Evolutionary conservation across 352 stramenopile species (phyloP).

Genomic region (Phytophthora foliorum): DNA sequence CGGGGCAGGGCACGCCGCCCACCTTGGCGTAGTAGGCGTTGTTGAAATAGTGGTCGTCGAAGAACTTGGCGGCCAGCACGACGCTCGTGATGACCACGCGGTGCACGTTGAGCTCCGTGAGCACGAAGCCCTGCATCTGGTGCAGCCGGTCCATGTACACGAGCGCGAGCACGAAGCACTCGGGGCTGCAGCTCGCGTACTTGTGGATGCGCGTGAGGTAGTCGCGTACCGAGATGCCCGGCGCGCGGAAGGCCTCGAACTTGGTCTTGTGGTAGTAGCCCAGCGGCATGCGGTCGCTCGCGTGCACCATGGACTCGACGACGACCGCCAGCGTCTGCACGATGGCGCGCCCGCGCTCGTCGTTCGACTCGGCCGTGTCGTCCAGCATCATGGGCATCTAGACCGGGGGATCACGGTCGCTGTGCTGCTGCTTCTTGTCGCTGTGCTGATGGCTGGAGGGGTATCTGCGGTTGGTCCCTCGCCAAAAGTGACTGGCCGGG

Average conservation of each 20-base stretch:
- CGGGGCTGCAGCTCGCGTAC: constrained; percentile 98
- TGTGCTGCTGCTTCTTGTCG: constrained; percentile 23
- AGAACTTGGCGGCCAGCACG: constrained; percentile 99
- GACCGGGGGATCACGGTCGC: constrained; percentile 7
- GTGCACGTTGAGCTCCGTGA: constrained; percentile 98
- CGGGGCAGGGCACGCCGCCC: constrained; percentile 90
- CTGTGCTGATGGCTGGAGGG: constrained; percentile 37
- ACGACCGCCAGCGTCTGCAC: constrained; percentile 84
- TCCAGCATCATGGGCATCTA: constrained; percentile 41
- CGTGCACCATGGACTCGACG: constrained; percentile 83
- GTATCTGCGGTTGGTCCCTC: constrained; percentile 10
- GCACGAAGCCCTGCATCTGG: constrained; percentile 95
- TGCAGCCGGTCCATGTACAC: constrained; percentile 99
- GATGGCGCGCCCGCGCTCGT: constrained; percentile 82
- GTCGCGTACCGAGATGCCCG: constrained; percentile 85
- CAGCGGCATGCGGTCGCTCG: constrained; percentile 61
- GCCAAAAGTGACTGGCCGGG: constrained; percentile 22
- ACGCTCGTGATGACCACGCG: constrained; percentile 98
- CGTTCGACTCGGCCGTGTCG: constrained; percentile 64
- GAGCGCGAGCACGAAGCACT: constrained; percentile 99
- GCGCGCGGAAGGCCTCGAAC: constrained; percentile 87
- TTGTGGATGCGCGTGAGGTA: constrained; percentile 96
- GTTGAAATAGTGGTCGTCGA: constrained; percentile 99
- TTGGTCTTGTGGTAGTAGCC: constrained; percentile 79
- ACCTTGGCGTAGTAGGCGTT: constrained; percentile 99